Evolutionary conservation across 139 green algal species (phyloP).

Genomic region (Astrephomene gubernaculifera): DNA sequence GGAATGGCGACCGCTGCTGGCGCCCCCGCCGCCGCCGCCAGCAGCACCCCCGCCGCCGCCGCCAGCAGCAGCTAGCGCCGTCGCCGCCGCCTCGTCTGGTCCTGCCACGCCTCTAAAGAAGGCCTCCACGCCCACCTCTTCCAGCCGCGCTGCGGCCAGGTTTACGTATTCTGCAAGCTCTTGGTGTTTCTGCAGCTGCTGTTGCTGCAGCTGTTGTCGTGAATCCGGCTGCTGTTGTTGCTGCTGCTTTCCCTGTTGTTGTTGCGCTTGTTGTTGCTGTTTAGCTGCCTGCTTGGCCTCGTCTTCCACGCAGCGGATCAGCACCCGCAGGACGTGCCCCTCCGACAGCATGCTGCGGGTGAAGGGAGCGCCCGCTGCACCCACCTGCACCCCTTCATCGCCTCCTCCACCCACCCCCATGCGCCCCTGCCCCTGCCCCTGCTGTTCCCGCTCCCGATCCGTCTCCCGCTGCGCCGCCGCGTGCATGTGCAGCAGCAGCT

Average conservation of each 20-base stretch:
- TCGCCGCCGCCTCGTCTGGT: neutral
- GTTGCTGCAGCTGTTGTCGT: neutral
- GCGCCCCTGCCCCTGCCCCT: neutral
- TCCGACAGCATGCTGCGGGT: conserved; percentile 4
- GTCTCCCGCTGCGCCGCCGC: neutral
- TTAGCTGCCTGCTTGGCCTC: neutral
- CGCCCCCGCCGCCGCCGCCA: neutral
- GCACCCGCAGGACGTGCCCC: conserved; percentile 23
- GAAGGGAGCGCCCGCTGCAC: neutral
- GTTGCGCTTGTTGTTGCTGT: neutral
- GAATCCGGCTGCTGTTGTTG: neutral
- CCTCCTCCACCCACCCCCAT: neutral
- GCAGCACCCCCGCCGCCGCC: neutral
- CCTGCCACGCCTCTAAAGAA: neutral
- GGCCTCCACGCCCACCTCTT: neutral
- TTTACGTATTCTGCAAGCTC: neutral
- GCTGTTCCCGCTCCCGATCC: neutral
- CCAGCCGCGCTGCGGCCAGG: neutral
- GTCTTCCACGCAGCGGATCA: conserved; percentile 16
- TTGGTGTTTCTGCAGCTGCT: neutral
- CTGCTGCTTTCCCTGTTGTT: neutral
- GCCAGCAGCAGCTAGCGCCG: neutral
- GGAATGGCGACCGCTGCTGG: neutral
- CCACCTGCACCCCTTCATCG: neutral
- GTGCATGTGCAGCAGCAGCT: conserved; percentile 14